Evolutionary conservation across 2,329 filamentous ascomycete genomes (phyloP), one percentile per base, ranked within the genome.

Genomic region (Albophoma yamanashiensis): DNA sequence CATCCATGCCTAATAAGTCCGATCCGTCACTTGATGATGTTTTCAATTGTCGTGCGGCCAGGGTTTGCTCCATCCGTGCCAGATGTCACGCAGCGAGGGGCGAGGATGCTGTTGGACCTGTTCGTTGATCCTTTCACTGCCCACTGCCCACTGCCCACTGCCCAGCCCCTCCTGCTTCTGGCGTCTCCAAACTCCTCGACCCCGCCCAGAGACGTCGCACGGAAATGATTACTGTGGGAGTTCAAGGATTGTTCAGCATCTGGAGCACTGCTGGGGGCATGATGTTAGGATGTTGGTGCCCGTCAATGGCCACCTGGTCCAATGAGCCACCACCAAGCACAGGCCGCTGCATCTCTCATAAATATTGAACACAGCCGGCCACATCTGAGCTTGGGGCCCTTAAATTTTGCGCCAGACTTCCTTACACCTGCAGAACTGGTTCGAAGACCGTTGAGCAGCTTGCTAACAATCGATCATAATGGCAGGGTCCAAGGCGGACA

Each of bases 401-500:
- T 22, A 36, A 8, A 38, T n/a, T 5, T 34, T 15, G 20, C 12
- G 22, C 7, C 50, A 53, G 17, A 50, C 20, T 9, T 9, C 27
- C 47, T 38, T 20, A 15, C 20, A 14, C 27, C 8, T 34, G 20
- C 50, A 22, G 31, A 22, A 14, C 31, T 6, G 11, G 6, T 5
- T n/a, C 8, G n/a, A 12, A 15, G 11, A 22, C 14, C 31, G 4
- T 36, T 22, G 31, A 14, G 14, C 22, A 55, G 5, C 53, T 58
- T 56, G 53, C 63, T 63, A 53, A 66, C 66, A 64, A 59, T 66
- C 55, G 53, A 38, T 25, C 57, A 65, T 43, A 53, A 63, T 67
- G 63, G 58, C 66, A 96, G 92, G 91, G 72, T 96, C 92, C 64
- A 91, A 94, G 85, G 86, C 88, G 74, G 91, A 97, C 79, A 83